Evolutionary conservation across 371 early-diverging fungal species (phyloP).

Genomic region (Circinella umbellata): DNA sequence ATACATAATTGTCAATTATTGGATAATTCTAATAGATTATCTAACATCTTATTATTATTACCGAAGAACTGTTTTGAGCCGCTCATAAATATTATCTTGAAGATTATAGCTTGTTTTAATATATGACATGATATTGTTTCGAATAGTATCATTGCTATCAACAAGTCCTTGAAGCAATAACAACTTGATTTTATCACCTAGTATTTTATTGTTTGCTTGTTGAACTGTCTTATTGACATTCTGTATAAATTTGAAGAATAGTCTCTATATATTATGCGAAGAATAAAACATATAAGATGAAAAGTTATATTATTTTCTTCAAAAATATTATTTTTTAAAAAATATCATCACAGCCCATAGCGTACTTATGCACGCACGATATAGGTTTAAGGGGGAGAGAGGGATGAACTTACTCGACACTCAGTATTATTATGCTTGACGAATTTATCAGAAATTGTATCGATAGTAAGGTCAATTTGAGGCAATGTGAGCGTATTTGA

Average conservation of each 20-base stretch:
- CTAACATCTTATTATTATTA: neutral
- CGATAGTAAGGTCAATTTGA: slow-evolving; percentile 51
- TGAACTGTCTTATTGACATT: slow-evolving; percentile 13
- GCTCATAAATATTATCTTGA: slow-evolving; percentile 42
- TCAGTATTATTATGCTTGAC: slow-evolving; percentile 44
- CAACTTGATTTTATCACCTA: slow-evolving; percentile 42
- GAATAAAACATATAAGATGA: neutral
- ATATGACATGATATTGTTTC: slow-evolving; percentile 52
- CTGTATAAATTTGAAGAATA: slow-evolving; percentile 35
- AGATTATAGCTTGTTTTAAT: slow-evolving; percentile 45
- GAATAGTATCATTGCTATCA: slow-evolving; percentile 40
- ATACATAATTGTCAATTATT: neutral
- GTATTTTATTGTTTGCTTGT: neutral
- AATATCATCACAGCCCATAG: too few species aligned
- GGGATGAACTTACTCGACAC: slow-evolving; percentile 47
- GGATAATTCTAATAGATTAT: too few species aligned
- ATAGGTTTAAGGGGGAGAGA: neutral
- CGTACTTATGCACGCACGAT: too few species aligned
- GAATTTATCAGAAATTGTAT: slow-evolving; percentile 35
- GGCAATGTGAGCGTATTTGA: slow-evolving; percentile 37
- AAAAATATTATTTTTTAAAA: too few species aligned
- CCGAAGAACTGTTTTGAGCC: slow-evolving; percentile 25
- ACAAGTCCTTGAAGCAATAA: slow-evolving; percentile 60
- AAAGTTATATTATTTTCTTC: too few species aligned
- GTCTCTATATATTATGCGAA: slow-evolving; percentile 24